Evolutionary conservation across 371 early-diverging fungal genomes (phyloP), one percentile per base, ranked within the genome.

Genomic region (Mortierella sp.): DNA sequence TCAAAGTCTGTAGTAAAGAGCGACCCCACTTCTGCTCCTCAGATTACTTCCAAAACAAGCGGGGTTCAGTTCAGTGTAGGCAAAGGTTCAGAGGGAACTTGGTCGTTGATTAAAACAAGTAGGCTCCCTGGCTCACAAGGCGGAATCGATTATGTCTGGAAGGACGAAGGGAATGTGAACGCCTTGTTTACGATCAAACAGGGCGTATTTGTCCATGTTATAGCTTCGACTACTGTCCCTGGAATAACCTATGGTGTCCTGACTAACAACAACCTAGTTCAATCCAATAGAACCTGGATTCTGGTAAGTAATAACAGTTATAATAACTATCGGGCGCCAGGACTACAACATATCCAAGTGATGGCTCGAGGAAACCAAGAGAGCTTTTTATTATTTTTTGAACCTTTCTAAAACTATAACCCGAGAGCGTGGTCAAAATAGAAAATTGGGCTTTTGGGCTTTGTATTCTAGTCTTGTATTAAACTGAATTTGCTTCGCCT

Each of bases 401-500:
- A 28, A 1, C 28, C 2, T 28, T 28, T 28, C 28, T 28, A 28
- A 28, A 28, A 28, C 28, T 28, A 28, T 28, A 28, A 28, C 28
- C 28, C 28, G 28, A 28, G 28, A 21, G 8, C 13, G 1, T 33
- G 21, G 21, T 62, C 22, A 38, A 40, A 62, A 43, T 15, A 7
- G 1, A 55, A 55, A 55, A 55, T 28, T 69, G 70, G 63, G 70
- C 70, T 55, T 63, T 69, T 62, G 70, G 70, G 63, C 69, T 47
- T 68, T 50, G 16, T 43, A 5, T 65, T 48, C 8, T 15, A 11
- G 3, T 36, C 10, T 22, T 4, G 19, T 19, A 36, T 36, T 36
- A 36, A 36, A 55, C 8, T 24, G 28, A 55, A 28, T 28, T 15
- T 55, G 28, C 55, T 55, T 55, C 55, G 55, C 55, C 55, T 55